Percentiles rank a stretch among this genome's conserved stretches.
Conservation (phyloP, 805 yeast genomes). For the Jamesozyma gamospora region DNA sequence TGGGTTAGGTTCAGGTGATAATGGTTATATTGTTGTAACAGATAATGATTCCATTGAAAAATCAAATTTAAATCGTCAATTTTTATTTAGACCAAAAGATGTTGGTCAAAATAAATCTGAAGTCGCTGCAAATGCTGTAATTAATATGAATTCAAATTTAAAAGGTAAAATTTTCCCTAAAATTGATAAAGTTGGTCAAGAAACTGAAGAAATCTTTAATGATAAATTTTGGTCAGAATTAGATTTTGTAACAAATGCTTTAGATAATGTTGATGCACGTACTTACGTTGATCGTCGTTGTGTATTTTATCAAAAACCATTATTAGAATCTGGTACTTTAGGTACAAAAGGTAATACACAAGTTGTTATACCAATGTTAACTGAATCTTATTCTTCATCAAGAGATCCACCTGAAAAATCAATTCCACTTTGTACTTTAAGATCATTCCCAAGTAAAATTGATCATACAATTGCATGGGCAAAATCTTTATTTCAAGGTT, state of each 20-base stretch:
- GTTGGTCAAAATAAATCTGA: constrained; percentile 88
- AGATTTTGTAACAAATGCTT: constrained; percentile 90
- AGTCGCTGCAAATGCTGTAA: constrained; percentile 79
- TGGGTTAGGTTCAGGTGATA: constrained; percentile 88
- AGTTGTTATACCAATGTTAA: constrained; percentile 84
- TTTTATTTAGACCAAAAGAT: constrained; percentile 86
- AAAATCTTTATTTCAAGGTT: constrained; percentile 85
- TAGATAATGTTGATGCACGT: constrained; percentile 96
- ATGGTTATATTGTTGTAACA: constrained; percentile 76
- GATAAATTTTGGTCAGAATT: constrained; percentile 76
- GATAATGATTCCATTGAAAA: constrained; percentile 90
- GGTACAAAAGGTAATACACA: constrained; percentile 99
- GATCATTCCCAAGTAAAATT: constrained; percentile 95
- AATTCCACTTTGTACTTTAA: constrained; percentile 91
- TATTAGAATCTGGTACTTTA: constrained; percentile 91
- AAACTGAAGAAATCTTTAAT: constrained; percentile 78
- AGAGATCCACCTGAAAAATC: constrained; percentile 98
- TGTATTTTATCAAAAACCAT: constrained; percentile 81
- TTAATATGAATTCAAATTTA: constrained; percentile 76
- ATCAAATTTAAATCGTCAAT: constrained; percentile 93
- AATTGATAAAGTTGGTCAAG: constrained; percentile 86
- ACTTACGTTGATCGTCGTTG: constrained; percentile 96
- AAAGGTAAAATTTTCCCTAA: constrained; percentile 63
- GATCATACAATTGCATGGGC: constrained; percentile 99
- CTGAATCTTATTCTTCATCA: constrained; percentile 92